Evolutionary conservation across 495 filamentous ascomycete genomes (phyloP).

Genomic region (Durotheca rogersii): DNA sequence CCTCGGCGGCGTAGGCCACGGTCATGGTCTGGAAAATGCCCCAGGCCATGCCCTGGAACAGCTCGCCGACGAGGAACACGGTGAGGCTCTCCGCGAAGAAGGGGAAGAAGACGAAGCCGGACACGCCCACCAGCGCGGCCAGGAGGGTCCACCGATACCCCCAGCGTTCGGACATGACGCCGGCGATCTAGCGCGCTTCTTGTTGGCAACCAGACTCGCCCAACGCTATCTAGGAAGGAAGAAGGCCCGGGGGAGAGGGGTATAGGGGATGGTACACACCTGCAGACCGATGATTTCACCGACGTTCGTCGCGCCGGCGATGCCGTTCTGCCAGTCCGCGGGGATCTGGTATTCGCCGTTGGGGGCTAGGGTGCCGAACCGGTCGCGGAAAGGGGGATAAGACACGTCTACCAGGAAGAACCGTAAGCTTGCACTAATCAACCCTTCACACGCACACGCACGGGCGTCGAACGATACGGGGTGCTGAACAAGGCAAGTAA

Average conservation of each 20-base stretch:
- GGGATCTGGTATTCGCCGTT: slow-evolving; percentile 37
- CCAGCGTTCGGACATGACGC: slow-evolving; percentile 32
- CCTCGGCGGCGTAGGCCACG: slow-evolving; percentile 56
- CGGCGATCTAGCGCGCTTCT: slow-evolving; percentile 36
- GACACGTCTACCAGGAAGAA: slow-evolving; percentile 23
- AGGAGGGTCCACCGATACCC: slow-evolving; percentile 41
- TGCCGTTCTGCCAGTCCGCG: slow-evolving; percentile 41
- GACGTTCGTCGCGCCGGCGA: slow-evolving; percentile 43
- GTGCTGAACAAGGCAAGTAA: too few species aligned
- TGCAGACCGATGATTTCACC: slow-evolving; percentile 44
- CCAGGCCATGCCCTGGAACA: slow-evolving; percentile 73
- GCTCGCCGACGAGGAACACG: slow-evolving; percentile 62
- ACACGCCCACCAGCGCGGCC: slow-evolving; percentile 45
- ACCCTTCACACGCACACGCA: too few species aligned
- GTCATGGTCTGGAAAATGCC: slow-evolving; percentile 60
- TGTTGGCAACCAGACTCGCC: too few species aligned
- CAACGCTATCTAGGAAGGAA: slow-evolving; percentile 30
- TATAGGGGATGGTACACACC: too few species aligned
- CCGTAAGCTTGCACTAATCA: neutral
- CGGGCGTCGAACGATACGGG: too few species aligned
- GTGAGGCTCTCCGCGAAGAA: slow-evolving; percentile 64
- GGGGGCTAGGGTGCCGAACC: slow-evolving; percentile 28
- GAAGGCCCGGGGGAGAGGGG: too few species aligned
- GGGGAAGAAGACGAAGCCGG: slow-evolving; percentile 54
- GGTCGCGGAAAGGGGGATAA: slow-evolving; percentile 32